Conservation (phyloP, 2,329 filamentous ascomycete genomes). For the Pyrenochaeta sp. region DNA sequence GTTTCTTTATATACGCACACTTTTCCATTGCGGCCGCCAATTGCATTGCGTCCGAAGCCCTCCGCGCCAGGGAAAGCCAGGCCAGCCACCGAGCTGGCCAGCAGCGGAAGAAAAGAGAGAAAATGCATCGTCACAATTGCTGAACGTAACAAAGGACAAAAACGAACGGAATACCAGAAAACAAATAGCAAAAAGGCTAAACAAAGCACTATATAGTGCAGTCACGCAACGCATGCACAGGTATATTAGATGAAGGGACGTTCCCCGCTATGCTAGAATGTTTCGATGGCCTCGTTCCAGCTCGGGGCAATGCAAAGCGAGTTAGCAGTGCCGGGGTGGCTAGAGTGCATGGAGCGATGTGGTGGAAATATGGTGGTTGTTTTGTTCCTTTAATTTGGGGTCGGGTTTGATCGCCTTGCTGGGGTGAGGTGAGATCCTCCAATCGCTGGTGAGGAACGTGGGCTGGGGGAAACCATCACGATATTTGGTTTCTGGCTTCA, state of each 20-base stretch:
- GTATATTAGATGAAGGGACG: background rate
- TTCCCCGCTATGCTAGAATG: background rate
- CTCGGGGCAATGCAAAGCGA: too few relatives aligned
- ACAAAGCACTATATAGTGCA: too few relatives aligned
- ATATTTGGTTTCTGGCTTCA: too few relatives aligned
- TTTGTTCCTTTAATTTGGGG: slow-evolving; percentile 21
- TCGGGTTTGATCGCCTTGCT: slow-evolving; percentile 13
- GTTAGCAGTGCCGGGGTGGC: too few relatives aligned
- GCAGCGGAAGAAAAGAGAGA: slow-evolving; percentile 20
- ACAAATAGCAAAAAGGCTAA: background rate
- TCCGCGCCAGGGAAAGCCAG: slow-evolving; percentile 60
- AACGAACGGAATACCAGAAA: too few relatives aligned
- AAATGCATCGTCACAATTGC: slow-evolving; percentile 20
- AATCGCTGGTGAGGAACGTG: too few relatives aligned
- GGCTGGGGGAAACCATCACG: too few relatives aligned
- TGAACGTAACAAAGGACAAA: background rate
- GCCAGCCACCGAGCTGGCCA: slow-evolving; percentile 23
- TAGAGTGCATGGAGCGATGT: background rate
- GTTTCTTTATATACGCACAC: too few relatives aligned
- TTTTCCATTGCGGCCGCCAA: slow-evolving; percentile 56
- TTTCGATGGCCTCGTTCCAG: background rate
- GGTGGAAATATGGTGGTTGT: slow-evolving; percentile 1
- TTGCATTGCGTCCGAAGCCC: slow-evolving; percentile 57
- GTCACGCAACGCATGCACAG: background rate
- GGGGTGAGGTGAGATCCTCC: slow-evolving; percentile 14